phyloP scores from a whole-genome alignment of 257 asterid species.

The Thymus mandschuricus region DNA sequence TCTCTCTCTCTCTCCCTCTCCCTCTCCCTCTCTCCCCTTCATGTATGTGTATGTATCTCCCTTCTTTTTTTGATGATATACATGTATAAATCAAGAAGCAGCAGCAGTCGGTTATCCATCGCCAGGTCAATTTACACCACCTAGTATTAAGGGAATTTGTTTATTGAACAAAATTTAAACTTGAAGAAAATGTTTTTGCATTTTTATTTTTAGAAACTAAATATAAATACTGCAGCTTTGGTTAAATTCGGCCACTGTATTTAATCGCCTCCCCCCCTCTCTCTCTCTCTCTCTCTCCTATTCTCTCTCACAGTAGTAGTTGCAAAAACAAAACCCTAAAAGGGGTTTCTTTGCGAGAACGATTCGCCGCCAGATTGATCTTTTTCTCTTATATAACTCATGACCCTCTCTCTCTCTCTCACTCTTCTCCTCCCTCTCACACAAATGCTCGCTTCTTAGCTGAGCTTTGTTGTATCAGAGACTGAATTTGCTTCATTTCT shows the following conservation, averaged over 20 bases:
- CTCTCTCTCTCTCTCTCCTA: background rate
- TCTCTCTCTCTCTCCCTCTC: background rate
- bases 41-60: background rate
- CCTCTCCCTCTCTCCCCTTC: background rate
- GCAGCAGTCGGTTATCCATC: slow-evolving; percentile 24
- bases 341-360: slow-evolving; percentile 41
- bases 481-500: slow-evolving; percentile 19
- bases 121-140: slow-evolving; percentile 36
- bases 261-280: too few species aligned
- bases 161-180: slow-evolving; percentile 18
- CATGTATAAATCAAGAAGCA: background rate
- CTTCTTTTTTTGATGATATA: background rate
- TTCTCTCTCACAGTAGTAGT: background rate
- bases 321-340: slow-evolving; percentile 52
- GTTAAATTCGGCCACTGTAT: slow-evolving; percentile 37
- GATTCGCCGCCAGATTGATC: slow-evolving; percentile 88
- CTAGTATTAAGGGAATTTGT: slow-evolving; percentile 39
- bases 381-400: slow-evolving; percentile 36
- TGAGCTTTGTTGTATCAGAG: slow-evolving; percentile 9
- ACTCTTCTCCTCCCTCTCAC: background rate
- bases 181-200: background rate
- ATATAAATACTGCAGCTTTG: slow-evolving; percentile 38
- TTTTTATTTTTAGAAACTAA: slow-evolving; percentile 13
- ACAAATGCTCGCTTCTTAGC: slow-evolving; percentile 35
- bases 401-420: slow-evolving; percentile 29